A percentile compares a stretch with the other conserved stretches of the same genome.
phyloP scores from a whole-genome alignment of 305 asterid genomes.

The Nicotiana rustica region DNA sequence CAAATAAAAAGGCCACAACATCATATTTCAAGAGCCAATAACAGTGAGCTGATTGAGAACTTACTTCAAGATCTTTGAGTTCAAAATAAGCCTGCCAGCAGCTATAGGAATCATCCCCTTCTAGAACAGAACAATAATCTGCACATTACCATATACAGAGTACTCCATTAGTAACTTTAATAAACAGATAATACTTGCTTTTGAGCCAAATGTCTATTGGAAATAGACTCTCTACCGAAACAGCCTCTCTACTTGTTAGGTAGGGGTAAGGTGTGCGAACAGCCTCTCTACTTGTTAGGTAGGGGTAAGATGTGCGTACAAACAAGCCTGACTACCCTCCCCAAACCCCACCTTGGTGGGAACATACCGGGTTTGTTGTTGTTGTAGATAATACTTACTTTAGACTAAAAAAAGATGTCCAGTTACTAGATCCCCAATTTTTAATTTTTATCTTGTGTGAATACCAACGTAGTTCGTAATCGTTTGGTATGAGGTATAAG shows the following conservation, averaged over 20 bases:
- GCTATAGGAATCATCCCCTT: slow-evolving; percentile 80
- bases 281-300: too few species aligned
- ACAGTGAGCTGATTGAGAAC: slow-evolving; percentile 32
- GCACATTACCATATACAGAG: slow-evolving; percentile 34
- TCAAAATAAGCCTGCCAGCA: slow-evolving; percentile 97
- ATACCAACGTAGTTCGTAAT: too few species aligned
- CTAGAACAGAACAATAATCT: slow-evolving; percentile 88
- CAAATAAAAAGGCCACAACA: not conserved
- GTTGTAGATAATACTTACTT: too few species aligned
- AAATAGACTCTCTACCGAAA: too few species aligned
- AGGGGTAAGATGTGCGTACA: too few species aligned
- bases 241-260: too few species aligned
- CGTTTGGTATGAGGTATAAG: too few species aligned
- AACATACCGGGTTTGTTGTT: too few species aligned
- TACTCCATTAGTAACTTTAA: not conserved
- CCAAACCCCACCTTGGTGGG: too few species aligned
- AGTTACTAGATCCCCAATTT: not conserved
- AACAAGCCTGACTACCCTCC: too few species aligned
- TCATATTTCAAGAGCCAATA: not conserved
- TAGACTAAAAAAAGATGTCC: too few species aligned
- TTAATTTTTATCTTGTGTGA: not conserved
- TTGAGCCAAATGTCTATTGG: not conserved
- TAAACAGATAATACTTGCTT: not conserved
- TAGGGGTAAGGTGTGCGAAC: too few species aligned
- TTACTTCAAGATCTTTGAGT: slow-evolving; percentile 92